Evolutionary conservation across 495 filamentous ascomycete species (phyloP), one percentile per base, ranked within the genome.

Genomic region (Daldinia grandis): DNA sequence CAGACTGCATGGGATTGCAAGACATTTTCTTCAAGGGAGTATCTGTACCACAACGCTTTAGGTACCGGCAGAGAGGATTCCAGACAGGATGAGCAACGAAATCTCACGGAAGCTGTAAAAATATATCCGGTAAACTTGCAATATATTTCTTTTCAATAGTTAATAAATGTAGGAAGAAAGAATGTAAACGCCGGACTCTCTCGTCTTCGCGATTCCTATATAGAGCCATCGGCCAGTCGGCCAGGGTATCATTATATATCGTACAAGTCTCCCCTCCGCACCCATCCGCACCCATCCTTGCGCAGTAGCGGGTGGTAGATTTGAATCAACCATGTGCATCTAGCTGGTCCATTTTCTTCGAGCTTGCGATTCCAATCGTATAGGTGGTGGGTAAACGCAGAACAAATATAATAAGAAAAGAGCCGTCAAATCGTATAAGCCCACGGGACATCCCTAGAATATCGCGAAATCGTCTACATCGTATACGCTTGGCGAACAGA

Each of bases 161-260:
- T 35, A 37, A 19, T 35, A 33, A 21, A 56, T n/a, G 30, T 7
- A 63, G 55, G 42, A 67, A 55, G 58, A 25, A 27, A 51, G 19
- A 62, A 37, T 58, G 37, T 5, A 62, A 65, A 58, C 31, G 31
- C 58, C 28, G 30, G 47, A 35, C 15, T 31, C 58, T 57, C 62
- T 40, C 35, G 15, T 60, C 24, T 63, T 31, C 24, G 40, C 30
- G 10, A 63, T 51, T 54, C 42, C 53, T 30, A 37, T 30, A 58
- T n/a, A 40, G 17, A 40, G 42, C 33, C 55, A 51, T 47, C 53
- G 12, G 6, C 44, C 44, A 51, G 4, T 21, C 37, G 38, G 55
- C 47, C 35, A 67, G 64, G 60, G 64, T 72, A 72, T 72, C 63
- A 72, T 63, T 54, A 54, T 66, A 63, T 66, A 66, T 71, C 63